Conservation (phyloP, 2,329 filamentous ascomycete genomes). For the Rhinocladiella similis region DNA sequence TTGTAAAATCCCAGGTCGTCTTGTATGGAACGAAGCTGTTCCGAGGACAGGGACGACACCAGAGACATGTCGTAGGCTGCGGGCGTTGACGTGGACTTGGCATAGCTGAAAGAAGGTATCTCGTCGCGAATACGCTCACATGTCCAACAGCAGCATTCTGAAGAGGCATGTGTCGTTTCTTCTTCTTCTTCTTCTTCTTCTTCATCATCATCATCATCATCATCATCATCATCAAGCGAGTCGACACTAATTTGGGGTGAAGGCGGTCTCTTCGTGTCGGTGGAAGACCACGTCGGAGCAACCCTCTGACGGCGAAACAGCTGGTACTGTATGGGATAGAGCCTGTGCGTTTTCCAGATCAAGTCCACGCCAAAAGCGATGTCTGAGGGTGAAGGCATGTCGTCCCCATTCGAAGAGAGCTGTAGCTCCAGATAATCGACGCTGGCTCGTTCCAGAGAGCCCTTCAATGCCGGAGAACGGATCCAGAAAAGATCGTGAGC, state of each 20-base stretch:
- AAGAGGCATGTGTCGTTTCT: neutral
- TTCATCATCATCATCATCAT: no score
- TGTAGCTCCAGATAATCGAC: slow-evolving; percentile 6
- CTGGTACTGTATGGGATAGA: slow-evolving; percentile 14
- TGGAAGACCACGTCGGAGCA: neutral
- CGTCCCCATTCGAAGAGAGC: neutral
- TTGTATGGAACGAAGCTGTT: slow-evolving; percentile 7
- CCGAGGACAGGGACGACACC: neutral
- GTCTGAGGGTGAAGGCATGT: neutral
- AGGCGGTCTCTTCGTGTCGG: neutral
- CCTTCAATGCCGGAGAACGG: slow-evolving; percentile 20
- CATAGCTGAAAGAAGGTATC: neutral
- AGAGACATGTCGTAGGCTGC: neutral
- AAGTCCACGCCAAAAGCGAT: slow-evolving; percentile 9
- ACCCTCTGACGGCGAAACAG: neutral
- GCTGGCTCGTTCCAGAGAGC: slow-evolving; percentile 12
- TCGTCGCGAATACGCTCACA: slow-evolving; percentile 24
- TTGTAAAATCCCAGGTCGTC: slow-evolving; percentile 12
- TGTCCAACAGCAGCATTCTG: slow-evolving; percentile 20
- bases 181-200: no score
- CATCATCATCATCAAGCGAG: neutral
- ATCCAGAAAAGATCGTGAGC: slow-evolving; percentile 19
- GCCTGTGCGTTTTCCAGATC: slow-evolving; percentile 21
- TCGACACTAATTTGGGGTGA: neutral
- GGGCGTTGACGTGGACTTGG: neutral